Percentiles rank a stretch among this genome's conserved stretches.
Evolutionary conservation across 176 grass and related monocot species (phyloP).

Genomic region (Dendrocalamus sinicus): DNA sequence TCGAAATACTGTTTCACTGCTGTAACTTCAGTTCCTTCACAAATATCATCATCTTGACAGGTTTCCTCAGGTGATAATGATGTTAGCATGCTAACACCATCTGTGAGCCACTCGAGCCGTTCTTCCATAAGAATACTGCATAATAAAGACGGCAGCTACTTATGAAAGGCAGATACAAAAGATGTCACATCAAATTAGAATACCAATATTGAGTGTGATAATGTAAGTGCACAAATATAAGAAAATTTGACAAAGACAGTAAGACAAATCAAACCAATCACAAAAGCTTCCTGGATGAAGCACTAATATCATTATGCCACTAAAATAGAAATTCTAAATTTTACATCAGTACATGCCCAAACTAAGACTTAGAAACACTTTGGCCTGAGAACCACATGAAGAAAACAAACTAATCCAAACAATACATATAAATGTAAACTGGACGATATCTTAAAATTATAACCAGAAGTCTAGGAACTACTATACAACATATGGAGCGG

Average conservation of each 20-base stretch:
- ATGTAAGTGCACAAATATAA: slow-evolving; percentile 35
- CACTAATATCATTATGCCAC: slow-evolving; percentile 1
- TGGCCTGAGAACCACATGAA: slow-evolving; percentile 11
- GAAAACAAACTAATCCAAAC: slow-evolving; percentile 27
- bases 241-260: slow-evolving; percentile 21
- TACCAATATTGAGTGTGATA: slow-evolving; percentile 28
- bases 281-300: not conserved
- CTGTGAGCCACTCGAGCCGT: slow-evolving; percentile 84
- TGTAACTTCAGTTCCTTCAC: slow-evolving; percentile 51
- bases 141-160: slow-evolving; percentile 43
- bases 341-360: not conserved
- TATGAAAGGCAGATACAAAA: slow-evolving; percentile 30
- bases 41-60: slow-evolving; percentile 54
- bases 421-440: not conserved
- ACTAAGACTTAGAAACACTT: not conserved
- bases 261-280: not conserved
- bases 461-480: not conserved
- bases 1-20: slow-evolving; percentile 42
- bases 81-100: slow-evolving; percentile 80
- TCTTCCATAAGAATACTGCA: slow-evolving; percentile 90
- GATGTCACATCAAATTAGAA: slow-evolving; percentile 28
- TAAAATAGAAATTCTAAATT: slow-evolving; percentile 30
- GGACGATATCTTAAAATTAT: not conserved
- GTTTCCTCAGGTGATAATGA: slow-evolving; percentile 69
- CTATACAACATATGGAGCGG: not conserved